phyloP scores from a whole-genome alignment of 805 yeast genomes.

The Wickerhamomyces chambardii region DNA sequence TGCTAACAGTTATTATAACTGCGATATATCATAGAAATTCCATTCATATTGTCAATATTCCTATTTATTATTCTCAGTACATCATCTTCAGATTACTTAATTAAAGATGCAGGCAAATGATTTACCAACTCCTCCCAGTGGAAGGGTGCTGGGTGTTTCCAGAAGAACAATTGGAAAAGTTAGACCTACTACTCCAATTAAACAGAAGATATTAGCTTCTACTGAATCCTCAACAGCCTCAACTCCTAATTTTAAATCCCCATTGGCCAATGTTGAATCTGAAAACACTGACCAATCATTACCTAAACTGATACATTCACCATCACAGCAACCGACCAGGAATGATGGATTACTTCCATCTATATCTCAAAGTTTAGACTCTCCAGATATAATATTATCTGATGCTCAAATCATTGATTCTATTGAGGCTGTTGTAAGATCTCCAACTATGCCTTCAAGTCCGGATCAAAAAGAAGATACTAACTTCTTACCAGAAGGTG shows the following conservation, averaged over 20 bases:
- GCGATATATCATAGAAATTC: too few relatives aligned
- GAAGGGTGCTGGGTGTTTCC: background rate
- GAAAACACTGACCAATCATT: too few relatives aligned
- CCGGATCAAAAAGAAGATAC: conserved; percentile 1
- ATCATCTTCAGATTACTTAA: too few relatives aligned
- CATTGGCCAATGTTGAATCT: background rate
- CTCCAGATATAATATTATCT: background rate
- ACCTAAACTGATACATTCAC: background rate
- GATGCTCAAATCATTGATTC: conserved; percentile 9
- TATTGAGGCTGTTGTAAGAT: background rate
- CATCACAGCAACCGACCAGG: too few relatives aligned
- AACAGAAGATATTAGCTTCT: background rate
- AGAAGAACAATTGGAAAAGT: background rate
- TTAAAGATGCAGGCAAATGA: too few relatives aligned
- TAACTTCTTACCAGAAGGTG: background rate
- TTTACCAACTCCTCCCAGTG: background rate
- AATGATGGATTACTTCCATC: too few relatives aligned
- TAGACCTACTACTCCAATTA: background rate
- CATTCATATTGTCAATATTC: too few relatives aligned
- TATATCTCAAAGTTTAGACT: background rate
- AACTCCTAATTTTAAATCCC: background rate
- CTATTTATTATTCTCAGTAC: too few relatives aligned
- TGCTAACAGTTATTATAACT: too few relatives aligned
- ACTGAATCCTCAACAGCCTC: background rate
- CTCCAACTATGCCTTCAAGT: background rate